phyloP scores from a whole-genome alignment of 2,329 filamentous ascomycete species.

The Penicillium occitanis region DNA sequence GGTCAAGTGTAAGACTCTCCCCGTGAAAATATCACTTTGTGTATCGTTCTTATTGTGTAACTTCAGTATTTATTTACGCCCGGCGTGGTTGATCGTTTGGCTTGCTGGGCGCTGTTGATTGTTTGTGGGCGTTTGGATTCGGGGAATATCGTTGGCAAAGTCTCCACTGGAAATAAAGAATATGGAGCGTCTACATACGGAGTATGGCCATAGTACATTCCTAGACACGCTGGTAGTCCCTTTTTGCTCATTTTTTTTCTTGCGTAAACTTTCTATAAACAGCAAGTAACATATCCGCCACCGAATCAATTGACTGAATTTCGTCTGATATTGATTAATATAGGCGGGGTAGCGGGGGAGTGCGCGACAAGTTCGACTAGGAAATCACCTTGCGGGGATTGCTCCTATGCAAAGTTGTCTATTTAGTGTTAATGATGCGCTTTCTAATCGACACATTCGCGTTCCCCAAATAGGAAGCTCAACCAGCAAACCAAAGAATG shows the following conservation, averaged over 20 bases:
- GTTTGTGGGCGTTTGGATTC: background rate
- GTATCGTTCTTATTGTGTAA: background rate
- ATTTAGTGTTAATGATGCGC: background rate
- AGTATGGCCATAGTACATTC: background rate
- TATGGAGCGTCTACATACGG: background rate
- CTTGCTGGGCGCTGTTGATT: background rate
- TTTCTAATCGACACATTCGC: background rate
- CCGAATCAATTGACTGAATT: background rate
- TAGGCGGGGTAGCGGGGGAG: conserved; percentile 2
- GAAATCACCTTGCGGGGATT: background rate
- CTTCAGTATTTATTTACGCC: background rate
- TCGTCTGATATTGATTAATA: background rate
- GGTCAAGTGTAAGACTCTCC: background rate
- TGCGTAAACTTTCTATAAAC: background rate
- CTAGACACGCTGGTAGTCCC: background rate
- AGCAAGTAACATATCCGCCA: background rate
- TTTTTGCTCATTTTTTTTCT: background rate
- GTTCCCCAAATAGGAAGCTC: background rate
- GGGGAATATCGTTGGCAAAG: background rate
- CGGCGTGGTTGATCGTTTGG: background rate
- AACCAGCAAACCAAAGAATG: background rate
- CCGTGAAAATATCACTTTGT: background rate
- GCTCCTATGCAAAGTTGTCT: background rate
- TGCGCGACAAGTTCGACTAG: background rate
- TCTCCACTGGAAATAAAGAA: background rate